Percentiles rank a stretch among this genome's conserved stretches.
Conservation (phyloP, 805 yeast genomes). For the Metschnikowia cubensis region DNA sequence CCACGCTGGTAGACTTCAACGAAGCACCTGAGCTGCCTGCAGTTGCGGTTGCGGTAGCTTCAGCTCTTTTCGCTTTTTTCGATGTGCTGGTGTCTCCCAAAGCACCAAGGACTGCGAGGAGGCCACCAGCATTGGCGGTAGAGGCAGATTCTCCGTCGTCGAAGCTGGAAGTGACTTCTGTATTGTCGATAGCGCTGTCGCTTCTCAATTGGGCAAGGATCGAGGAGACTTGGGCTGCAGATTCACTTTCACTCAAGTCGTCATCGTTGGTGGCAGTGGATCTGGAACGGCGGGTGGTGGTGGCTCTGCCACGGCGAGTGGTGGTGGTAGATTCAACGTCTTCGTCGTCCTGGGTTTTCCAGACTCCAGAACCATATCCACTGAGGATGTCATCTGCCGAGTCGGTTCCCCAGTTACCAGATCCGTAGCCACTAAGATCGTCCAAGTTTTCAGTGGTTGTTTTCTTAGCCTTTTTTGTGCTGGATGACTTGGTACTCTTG, state of each 20-base stretch:
- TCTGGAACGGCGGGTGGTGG: not conserved
- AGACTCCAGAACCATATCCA: conserved; percentile 2
- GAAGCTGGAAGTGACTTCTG: not conserved
- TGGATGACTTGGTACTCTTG: conserved; percentile 1
- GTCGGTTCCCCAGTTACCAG: not conserved
- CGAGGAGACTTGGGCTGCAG: conserved; percentile 14
- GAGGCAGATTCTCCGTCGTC: not conserved
- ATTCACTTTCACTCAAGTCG: not conserved
- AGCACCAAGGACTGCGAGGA: conserved; percentile 6
- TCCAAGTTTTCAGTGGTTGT: not conserved
- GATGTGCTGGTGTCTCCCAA: conserved; percentile 8
- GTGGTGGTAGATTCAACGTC: conserved; percentile 1
- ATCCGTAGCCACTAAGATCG: not conserved
- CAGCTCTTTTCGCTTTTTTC: conserved; percentile 1
- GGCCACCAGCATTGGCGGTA: not conserved
- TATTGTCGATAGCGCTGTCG: not conserved
- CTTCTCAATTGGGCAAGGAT: conserved; percentile 13
- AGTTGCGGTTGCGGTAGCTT: not conserved
- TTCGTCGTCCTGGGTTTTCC: not conserved
- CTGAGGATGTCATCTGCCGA: conserved; percentile 1
- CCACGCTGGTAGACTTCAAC: not conserved
- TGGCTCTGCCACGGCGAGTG: not conserved
- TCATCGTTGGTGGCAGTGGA: not conserved
- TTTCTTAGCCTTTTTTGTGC: not conserved
- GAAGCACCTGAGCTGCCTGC: conserved; percentile 2